Percentiles rank a stretch among this genome's conserved stretches.
Evolutionary conservation across 257 asterid genomes (phyloP).

Genomic region (Solanum gracilifrons): DNA sequence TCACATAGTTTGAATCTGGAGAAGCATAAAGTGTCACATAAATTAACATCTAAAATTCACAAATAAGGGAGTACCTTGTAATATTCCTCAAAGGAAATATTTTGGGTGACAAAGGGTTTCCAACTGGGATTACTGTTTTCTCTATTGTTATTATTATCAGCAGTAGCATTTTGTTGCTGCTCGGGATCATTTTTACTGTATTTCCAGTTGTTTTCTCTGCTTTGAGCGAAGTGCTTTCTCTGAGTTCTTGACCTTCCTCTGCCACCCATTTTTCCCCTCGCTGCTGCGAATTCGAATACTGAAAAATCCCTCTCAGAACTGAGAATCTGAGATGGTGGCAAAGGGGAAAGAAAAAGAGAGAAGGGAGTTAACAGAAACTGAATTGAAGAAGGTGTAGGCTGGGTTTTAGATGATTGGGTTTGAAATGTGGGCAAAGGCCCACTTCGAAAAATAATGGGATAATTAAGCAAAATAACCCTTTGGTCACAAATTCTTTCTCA

Average conservation of each 20-base stretch:
- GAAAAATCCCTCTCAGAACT: not conserved
- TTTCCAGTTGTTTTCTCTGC: constrained; percentile 87
- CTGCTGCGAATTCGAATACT: not conserved
- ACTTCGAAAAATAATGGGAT: no score
- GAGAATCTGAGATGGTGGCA: not conserved
- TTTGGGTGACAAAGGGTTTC: constrained; percentile 68
- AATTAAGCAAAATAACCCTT: no score
- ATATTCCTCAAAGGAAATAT: constrained; percentile 69
- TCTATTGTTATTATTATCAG: constrained; percentile 7
- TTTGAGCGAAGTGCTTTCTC: constrained; percentile 73
- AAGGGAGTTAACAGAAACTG: not conserved
- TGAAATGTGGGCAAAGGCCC: not conserved
- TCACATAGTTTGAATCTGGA: not conserved
- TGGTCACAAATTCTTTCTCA: no score
- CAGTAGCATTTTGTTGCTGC: constrained; percentile 3
- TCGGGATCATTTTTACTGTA: constrained; percentile 48
- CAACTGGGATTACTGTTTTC: constrained; percentile 20
- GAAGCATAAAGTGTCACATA: not conserved
- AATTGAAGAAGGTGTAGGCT: not conserved
- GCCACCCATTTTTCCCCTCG: constrained; percentile 46
- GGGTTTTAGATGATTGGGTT: not conserved
- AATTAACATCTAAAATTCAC: not conserved
- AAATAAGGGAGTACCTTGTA: constrained; percentile 44
- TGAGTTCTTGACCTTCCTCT: constrained; percentile 91
- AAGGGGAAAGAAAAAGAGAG: not conserved